Evolutionary conservation across 345 rosid genomes (phyloP), one percentile per base, ranked within the genome.

Genomic region (Mercurialis annua): DNA sequence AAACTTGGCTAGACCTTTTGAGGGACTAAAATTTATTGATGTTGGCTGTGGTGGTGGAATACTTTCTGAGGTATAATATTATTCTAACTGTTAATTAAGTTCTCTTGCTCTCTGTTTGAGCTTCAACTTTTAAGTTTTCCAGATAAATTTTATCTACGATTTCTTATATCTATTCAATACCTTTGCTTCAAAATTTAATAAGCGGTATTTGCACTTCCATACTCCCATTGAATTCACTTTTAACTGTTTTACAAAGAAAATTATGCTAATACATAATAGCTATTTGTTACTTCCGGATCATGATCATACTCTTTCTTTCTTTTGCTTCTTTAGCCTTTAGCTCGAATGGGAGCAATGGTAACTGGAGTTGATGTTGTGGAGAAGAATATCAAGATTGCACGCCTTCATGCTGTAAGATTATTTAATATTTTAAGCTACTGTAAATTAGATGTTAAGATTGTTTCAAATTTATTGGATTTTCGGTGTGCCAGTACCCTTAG

Each of bases 31-130:
- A 48, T 65, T 94, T 51, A 72, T 80, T 24, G 99, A 94, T 69
- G 89, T 94, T 23, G 99, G 98, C 49, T 94, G 98, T 53, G 98
- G 98, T 6, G 99, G 99, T 9, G 99, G 98, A 65, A 82, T 94
- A 64, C 96, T 94, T 59, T 87, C 96, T 3, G 99, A 94, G 96
- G 99, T 91, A 78, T 52, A 9, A 26, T 54, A 20, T 36, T 44
- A 8, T 2, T 43, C 53, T 12, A 24, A 36, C 4, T 52, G 1
- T 1, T 24, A 10, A 50, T 52, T 6, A 12, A 30, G 1, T 18
- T 64, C 57, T 7, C 12, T 31, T 64, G 44, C 56, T 48, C 29
- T 14, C 17, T 34, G 18, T 15, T 16, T 50, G 23, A 50, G 14
- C 38, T 49, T 42, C 30, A 40, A 26, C 26, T 21, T 18, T 15